Base-by-base conservation (phyloP, 1,284 basidiomycete species). In the Spongiforma sp. region DNA sequence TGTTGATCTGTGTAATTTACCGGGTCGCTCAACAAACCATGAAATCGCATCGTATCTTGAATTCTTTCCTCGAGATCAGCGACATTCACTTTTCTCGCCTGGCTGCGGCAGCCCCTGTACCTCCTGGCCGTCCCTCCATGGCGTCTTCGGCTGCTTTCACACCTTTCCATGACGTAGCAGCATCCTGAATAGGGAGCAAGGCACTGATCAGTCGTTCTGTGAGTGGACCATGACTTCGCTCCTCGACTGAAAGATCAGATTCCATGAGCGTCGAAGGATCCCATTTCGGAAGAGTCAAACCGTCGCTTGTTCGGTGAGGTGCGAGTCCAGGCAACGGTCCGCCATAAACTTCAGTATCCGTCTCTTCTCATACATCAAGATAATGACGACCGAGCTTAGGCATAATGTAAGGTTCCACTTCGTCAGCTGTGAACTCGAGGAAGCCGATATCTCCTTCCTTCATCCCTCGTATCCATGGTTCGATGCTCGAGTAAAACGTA, bases 361-460 rank as follows among this genome's bases (percentile, higher is more conserved):
- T 91, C 68, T 97, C 94, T 67, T 95, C 94, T 96, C 96, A 98
- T 3, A 91, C 82, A 60, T 96, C 92, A 32, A 88, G 83, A 74
- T 98, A 99, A 79, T 96, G 95, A 67, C 89, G 83, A 10, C 96
- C 97, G 1, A 97, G 84, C 63, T 91, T 87, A 10, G 96, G 96
- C 79, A 97, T 88, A 50, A 94, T 81, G 72, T 89, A 97, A 1
- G 93, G 90, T 65, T 95, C 93, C 9, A 93, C 83, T 64, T 97
- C 94, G 71, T 98, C 96, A 24, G 86, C 90, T n/a, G 89, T 89
- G 73, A 92, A 92, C 67, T 93, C 91, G 64, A 98, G 83, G 78
- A 94, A 94, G 8, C 95, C 95, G 36, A 97, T 80, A 73, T 97
- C 95, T 76, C 96, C 95, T 78, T 97, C 95, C 64, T 91, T 90